Conservation (phyloP, 805 yeast genomes). For the Nakazawaea wickerhamii region DNA sequence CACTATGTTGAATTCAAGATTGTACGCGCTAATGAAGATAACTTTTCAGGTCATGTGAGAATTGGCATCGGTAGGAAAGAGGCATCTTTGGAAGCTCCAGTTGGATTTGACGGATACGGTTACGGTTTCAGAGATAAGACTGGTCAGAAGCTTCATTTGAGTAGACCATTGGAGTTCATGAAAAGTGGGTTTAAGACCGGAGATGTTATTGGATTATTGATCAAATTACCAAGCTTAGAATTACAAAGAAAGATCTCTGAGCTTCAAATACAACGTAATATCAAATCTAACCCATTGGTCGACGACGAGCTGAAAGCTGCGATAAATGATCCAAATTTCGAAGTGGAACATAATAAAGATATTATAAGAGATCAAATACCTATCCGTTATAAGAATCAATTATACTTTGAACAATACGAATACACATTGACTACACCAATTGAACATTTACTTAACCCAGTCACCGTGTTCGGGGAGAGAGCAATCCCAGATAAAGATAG, state of each 20-base stretch:
- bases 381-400: slow-evolving; percentile 67
- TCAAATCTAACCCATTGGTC: slow-evolving; percentile 12
- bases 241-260: slow-evolving; percentile 38
- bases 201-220: slow-evolving; percentile 76
- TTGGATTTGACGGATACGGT: slow-evolving; percentile 92
- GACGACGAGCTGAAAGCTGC: slow-evolving; percentile 10
- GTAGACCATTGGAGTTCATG: slow-evolving; percentile 58
- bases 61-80: slow-evolving; percentile 82
- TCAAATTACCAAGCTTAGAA: slow-evolving; percentile 56
- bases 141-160: slow-evolving; percentile 71
- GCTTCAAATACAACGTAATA: slow-evolving; percentile 28
- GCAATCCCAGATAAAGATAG: slow-evolving; percentile 49
- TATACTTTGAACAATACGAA: slow-evolving; percentile 83
- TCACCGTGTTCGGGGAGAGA: slow-evolving; percentile 63
- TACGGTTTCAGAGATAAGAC: slow-evolving; percentile 81
- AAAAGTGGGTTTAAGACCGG: slow-evolving; percentile 58
- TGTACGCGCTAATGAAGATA: slow-evolving; percentile 22
- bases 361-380: slow-evolving; percentile 82
- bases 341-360: slow-evolving; percentile 26
- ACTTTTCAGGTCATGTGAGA: slow-evolving; percentile 52
- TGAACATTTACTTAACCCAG: slow-evolving; percentile 71
- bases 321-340: slow-evolving; percentile 18
- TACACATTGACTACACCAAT: slow-evolving; percentile 62
- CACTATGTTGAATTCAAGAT: slow-evolving; percentile 78
- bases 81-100: slow-evolving; percentile 89